Base-by-base conservation (phyloP, 2,329 filamentous ascomycete genomes). In the Monosporascus sp. region DNA sequence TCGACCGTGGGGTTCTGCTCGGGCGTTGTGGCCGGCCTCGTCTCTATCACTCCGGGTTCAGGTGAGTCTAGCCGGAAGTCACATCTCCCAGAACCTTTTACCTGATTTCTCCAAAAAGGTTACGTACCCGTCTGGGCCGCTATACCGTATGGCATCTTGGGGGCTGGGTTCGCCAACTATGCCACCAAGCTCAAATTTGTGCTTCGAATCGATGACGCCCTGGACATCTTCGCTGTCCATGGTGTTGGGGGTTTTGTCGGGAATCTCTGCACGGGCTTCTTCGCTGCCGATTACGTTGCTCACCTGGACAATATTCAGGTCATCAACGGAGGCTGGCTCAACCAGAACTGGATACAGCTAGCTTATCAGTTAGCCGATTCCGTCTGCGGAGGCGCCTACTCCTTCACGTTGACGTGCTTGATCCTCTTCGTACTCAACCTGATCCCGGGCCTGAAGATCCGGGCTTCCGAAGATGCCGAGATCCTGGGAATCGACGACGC, bases 1-100 rank as follows among this genome's bases (percentile, higher is more conserved):
- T 95, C 90, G 0, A 93, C 90, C 2, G 90, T 96, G 25, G 91
- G 91, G 2, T 96, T 96, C 78, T 96, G 91, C 74, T 94, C 89
- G 0, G 91, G 91, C 57, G 88, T 95, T 24, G 87, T 96, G 63
- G 88, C 90, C 36, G 91, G 91, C 20, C 79, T 96, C 20, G 90
- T 96, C 6, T 86, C 87, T 54, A 95, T 96, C 60, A 96, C 91
- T 8, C 91, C 91, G 7, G 91, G 88, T 35, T 94, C 90, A 53
- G 91, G 88, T 67, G 67, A 59, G 73, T 63, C 44, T 3, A 5
- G 7, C 9, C 37, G 11, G 11, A n/a, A 47, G 9, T 20, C 3
- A 15, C 11, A 8, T 41, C 15, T 2, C 9, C 22, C 24, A 20
- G 17, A 14, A 35, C 9, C 14, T 20, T 20, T 18, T 43, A 17